phyloP scores from a whole-genome alignment of 108 stramenopile species.

The Bacterosira constricta region DNA sequence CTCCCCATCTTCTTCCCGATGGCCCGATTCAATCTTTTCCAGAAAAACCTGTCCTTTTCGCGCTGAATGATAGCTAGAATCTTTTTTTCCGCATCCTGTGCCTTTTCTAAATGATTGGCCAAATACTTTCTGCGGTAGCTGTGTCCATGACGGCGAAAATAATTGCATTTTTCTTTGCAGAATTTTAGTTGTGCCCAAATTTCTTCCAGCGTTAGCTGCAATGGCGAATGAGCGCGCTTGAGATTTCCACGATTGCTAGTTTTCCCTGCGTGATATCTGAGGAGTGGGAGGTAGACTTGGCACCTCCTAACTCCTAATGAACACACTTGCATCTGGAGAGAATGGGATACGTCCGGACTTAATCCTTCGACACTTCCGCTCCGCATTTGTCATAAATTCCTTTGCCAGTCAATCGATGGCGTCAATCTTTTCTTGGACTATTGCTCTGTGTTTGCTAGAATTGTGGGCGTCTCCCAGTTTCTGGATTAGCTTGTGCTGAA shows the following conservation, averaged over 20 bases:
- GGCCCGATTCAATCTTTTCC: not conserved
- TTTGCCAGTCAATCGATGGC: not conserved
- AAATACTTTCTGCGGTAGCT: slow-evolving; percentile 3
- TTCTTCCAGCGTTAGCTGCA: not conserved
- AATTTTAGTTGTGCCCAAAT: not conserved
- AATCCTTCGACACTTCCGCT: slow-evolving; percentile 9
- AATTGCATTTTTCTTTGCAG: slow-evolving; percentile 13
- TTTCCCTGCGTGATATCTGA: slow-evolving; percentile 7
- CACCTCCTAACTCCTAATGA: not conserved
- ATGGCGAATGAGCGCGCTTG: not conserved
- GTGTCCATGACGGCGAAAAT: not conserved
- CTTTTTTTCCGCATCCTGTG: not conserved
- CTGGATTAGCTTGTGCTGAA: not conserved
- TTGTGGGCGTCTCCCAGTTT: not conserved
- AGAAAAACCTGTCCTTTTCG: slow-evolving; percentile 18
- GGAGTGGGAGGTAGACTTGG: not conserved
- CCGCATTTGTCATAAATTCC: not conserved
- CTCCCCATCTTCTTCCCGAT: not conserved
- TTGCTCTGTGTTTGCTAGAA: not conserved
- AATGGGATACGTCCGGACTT: slow-evolving; percentile 8
- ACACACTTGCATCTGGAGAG: not conserved
- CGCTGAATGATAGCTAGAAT: slow-evolving; percentile 15
- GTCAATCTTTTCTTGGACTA: not conserved
- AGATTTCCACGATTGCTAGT: slow-evolving; percentile 12
- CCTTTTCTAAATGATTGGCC: not conserved